Base-by-base conservation (phyloP, 129 eudicot species). In the Flaveria bidentis region DNA sequence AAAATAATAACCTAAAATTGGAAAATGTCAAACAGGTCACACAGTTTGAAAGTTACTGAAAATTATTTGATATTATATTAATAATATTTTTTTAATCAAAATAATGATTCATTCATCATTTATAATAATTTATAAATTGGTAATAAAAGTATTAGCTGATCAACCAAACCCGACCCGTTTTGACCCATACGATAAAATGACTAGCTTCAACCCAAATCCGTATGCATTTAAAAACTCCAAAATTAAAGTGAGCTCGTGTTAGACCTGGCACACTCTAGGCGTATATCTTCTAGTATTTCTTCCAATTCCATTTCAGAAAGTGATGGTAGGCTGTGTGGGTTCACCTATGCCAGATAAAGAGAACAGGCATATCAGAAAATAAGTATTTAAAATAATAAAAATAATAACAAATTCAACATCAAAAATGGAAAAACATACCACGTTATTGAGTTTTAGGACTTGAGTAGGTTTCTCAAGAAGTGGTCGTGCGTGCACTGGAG, bases 261-360 rank as follows among this genome's bases (percentile, higher is more conserved):
- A 44, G 15, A 94, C 99, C 99, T 95, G 88, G 91, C 82, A 83
- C 99, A 89, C 83, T 95, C 99, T 51, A 91, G 79, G 70, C 90
- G 88, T 73, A 89, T 79, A 79, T 95, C 99, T 81, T 95, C 97
- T 52, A 91, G 64, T 30, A 89, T 71, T 76, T 95, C 99, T 80
- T 91, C 94, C 71, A 87, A 73, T 72, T 91, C 95, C 17, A 77
- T 47, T 47, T 89, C 96, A 46, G 97, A 86, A 55, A 95, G 80
- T 57, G 85, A 84, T 11, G 73, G 62, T 73, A 89, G 75, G 33
- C 81, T 79, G 41, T 78, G 77, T 18, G 85, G 79, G 85, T 91
- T 93, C 85, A 91, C 76, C 99, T 94, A 77, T 41, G 7, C 16
- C 12, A 67, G 50, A 46, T 33, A 66, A 72, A 18, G 16, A 71